A percentile compares a stretch with the other conserved stretches of the same genome.
Evolutionary conservation across 176 grass and related monocot genomes (phyloP).

Genomic region (Juncus effusus): DNA sequence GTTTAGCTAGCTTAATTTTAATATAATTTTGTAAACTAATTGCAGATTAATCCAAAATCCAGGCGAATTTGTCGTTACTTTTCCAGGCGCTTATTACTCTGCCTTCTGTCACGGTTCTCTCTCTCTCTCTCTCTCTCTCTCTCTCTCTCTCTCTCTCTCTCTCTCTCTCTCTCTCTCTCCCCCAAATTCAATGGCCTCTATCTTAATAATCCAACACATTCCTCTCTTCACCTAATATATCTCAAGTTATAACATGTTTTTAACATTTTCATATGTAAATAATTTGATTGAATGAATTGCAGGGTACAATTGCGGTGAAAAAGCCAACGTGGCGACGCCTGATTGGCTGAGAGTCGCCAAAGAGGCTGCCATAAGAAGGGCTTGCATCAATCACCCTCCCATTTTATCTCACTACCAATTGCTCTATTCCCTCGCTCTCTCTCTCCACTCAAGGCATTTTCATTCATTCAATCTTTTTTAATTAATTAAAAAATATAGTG

Average conservation of each 20-base stretch:
- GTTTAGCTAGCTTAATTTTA: conserved; percentile 7
- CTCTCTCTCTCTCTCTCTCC: background rate
- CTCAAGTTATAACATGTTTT: no score
- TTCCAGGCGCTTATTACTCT: conserved; percentile 82
- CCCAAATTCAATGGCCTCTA: background rate
- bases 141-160: background rate
- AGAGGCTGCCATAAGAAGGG: conserved; percentile 92
- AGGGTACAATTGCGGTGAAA: conserved; percentile 95
- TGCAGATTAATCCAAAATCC: conserved; percentile 94
- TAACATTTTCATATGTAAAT: no score
- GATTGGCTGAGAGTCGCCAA: conserved; percentile 86
- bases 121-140: conserved; percentile 7
- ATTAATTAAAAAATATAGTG: conserved; percentile 13
- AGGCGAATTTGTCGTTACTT: conserved; percentile 97
- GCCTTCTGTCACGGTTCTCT: conserved; percentile 80
- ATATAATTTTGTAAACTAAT: background rate
- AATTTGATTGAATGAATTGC: conserved; percentile 5
- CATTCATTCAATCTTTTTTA: background rate
- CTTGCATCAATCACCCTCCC: conserved; percentile 77
- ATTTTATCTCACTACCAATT: conserved; percentile 91
- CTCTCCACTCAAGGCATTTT: conserved; percentile 65
- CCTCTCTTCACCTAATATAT: no score
- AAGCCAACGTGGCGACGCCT: conserved; percentile 95
- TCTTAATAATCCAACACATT: no score
- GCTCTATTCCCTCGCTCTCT: conserved; percentile 75